Conservation (phyloP, 2,329 filamentous ascomycete genomes). For the Teratosphaeria pseudoeucalypti region DNA sequence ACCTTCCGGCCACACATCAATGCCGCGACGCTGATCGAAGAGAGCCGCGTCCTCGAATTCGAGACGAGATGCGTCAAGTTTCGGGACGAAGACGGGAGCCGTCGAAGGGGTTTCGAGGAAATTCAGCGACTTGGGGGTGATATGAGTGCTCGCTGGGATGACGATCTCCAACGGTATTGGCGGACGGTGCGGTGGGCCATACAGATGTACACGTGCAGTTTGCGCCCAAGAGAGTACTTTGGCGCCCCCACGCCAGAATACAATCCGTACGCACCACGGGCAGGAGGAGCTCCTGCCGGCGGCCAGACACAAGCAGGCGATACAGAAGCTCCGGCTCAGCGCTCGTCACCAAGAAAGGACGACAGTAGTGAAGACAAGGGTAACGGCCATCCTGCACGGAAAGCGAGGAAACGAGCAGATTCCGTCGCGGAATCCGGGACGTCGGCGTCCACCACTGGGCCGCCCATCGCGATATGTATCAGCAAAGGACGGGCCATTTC, state of each 20-base stretch:
- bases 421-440: neutral
- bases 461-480: neutral
- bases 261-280: neutral
- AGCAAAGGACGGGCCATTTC: neutral
- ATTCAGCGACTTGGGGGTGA: neutral
- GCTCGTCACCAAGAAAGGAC: neutral
- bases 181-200: neutral
- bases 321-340: neutral
- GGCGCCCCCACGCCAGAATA: neutral
- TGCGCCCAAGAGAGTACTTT: neutral
- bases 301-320: neutral
- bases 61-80: neutral
- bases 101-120: neutral
- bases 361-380: neutral
- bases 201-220: neutral
- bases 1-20: neutral
- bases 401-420: neutral
- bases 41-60: neutral
- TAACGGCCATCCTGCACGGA: neutral
- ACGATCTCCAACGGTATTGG: neutral
- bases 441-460: neutral
- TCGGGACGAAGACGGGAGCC: neutral
- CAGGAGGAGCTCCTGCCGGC: neutral
- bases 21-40: neutral
- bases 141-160: neutral